Percentiles rank a stretch among this genome's conserved stretches.
phyloP scores from a whole-genome alignment of 1,284 basidiomycete species.

The Volvariella volvacea region DNA sequence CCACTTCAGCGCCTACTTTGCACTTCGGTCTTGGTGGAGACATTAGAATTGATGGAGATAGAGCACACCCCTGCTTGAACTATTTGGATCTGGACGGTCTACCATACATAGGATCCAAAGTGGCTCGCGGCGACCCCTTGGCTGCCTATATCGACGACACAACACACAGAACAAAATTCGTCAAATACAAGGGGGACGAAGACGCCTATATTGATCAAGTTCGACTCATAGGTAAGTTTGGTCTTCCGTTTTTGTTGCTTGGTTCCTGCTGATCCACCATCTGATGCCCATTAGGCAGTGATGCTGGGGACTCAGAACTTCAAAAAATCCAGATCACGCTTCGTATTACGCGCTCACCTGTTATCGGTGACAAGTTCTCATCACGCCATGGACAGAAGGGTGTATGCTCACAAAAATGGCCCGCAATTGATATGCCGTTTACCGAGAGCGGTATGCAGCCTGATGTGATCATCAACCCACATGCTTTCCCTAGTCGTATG shows the following conservation, averaged over 20 bases:
- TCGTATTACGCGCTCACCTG: constrained; percentile 90
- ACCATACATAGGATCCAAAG: constrained; percentile 68
- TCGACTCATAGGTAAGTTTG: constrained; percentile 74
- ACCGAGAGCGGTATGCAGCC: constrained; percentile 98
- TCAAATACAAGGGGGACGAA: constrained; percentile 98
- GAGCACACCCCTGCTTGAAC: constrained; percentile 46
- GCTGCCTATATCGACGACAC: constrained; percentile 89
- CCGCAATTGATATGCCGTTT: constrained; percentile 98
- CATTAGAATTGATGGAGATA: constrained; percentile 54
- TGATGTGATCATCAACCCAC: constrained; percentile 99
- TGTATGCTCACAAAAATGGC: constrained; percentile 99
- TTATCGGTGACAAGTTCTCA: constrained; percentile 99
- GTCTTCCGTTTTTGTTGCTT: constrained; percentile 4
- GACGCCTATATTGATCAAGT: constrained; percentile 88
- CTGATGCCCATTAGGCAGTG: constrained; percentile 50
- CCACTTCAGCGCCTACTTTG: constrained; percentile 46
- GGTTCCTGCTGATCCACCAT: not conserved
- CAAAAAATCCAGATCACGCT: constrained; percentile 95
- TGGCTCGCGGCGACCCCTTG: constrained; percentile 75
- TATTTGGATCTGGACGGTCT: constrained; percentile 84
- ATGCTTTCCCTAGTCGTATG: constrained; percentile 99
- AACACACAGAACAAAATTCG: constrained; percentile 76
- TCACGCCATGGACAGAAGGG: constrained; percentile 99
- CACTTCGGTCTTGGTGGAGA: constrained; percentile 89
- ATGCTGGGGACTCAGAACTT: constrained; percentile 81